Evolutionary conservation across 2,329 filamentous ascomycete species (phyloP).

Genomic region (Colletotrichum sidae): DNA sequence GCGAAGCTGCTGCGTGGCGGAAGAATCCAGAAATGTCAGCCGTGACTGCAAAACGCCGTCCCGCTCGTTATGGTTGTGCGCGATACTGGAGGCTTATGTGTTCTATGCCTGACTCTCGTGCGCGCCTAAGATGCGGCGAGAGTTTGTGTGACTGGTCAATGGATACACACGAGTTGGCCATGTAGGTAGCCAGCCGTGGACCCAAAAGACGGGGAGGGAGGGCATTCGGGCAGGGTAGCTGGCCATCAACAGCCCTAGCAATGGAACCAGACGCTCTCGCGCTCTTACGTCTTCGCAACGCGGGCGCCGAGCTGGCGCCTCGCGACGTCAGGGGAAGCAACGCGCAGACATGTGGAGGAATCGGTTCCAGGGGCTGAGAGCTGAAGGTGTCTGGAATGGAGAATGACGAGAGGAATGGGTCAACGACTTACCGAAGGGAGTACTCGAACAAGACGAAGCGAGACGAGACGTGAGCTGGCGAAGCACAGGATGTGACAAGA

Average conservation of each 20-base stretch:
- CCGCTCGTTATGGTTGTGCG: background rate
- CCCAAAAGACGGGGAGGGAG: constrained; percentile 23
- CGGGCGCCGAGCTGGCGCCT: constrained; percentile 18
- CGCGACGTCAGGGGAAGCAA: constrained; percentile 10
- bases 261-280: constrained; percentile 3
- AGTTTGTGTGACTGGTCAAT: constrained; percentile 10
- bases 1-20: constrained; percentile 28
- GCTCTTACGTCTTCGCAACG: background rate
- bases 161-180: constrained; percentile 13
- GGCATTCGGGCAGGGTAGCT: constrained; percentile 26
- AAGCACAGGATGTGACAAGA: constrained; percentile 5
- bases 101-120: background rate
- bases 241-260: constrained; percentile 27
- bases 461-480: constrained; percentile 10
- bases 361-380: constrained; percentile 16
- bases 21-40: constrained; percentile 25
- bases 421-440: constrained; percentile 30
- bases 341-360: constrained; percentile 24
- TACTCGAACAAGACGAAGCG: constrained; percentile 5
- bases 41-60: constrained; percentile 9
- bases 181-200: constrained; percentile 23
- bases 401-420: constrained; percentile 31
- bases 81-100: background rate
- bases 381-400: constrained; percentile 23
- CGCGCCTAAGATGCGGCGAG: background rate